These are phyloP conservation scores for Trichosporon coremiiforme DNA, from an alignment of 1,284 basidiomycete genomes.

Conservation along the genomic window DNA sequence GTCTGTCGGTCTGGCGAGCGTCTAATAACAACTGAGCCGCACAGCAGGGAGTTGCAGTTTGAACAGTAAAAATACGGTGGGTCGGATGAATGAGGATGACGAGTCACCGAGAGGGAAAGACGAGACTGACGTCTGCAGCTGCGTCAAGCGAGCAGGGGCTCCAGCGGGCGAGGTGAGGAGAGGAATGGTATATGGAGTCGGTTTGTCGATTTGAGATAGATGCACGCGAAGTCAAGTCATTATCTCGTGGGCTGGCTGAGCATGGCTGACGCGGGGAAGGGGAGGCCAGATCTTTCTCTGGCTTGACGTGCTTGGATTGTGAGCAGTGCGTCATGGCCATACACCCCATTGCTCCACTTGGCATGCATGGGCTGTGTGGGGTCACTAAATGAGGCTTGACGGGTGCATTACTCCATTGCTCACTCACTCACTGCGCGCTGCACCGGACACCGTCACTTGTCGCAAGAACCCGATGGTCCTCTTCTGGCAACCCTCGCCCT, in stretches of 20 bases:
- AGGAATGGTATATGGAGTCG: background rate
- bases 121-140: conserved; percentile 8
- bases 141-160: background rate
- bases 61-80: background rate
- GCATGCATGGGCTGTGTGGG: background rate
- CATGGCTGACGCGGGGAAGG: conserved; percentile 4
- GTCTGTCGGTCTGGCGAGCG: background rate
- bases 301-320: too few species aligned
- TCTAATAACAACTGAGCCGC: background rate
- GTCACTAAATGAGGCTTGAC: background rate
- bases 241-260: background rate
- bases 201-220: conserved; percentile 2
- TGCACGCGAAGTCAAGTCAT: background rate
- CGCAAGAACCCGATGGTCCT: background rate
- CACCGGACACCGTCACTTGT: background rate
- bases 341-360: background rate
- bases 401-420: background rate
- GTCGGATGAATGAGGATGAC: background rate
- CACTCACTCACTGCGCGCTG: background rate
- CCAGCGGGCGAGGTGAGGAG: background rate
- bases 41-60: background rate
- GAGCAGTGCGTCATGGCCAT: background rate
- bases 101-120: background rate
- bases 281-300: too few species aligned
- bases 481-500: too few species aligned